Conservation (phyloP, 2,329 filamentous ascomycete genomes). For the Ophiosphaerella korrae region DNA sequence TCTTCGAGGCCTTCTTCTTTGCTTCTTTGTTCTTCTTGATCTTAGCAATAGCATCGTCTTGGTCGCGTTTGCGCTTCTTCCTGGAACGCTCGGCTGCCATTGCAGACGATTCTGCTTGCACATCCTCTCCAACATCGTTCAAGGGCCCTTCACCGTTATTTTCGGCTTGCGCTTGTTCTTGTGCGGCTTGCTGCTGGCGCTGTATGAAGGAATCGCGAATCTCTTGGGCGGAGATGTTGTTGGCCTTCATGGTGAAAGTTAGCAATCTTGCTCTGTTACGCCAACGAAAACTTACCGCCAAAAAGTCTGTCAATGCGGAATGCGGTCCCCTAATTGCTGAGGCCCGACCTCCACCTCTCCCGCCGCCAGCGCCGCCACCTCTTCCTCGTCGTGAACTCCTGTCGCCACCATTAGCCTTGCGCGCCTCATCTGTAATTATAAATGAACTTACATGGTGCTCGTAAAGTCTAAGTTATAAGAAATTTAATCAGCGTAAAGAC, state of each 20-base stretch:
- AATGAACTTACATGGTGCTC: background rate
- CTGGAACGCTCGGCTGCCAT: constrained; percentile 52
- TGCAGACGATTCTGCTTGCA: constrained; percentile 45
- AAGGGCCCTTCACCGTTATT: constrained; percentile 45
- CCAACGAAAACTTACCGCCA: constrained; percentile 59
- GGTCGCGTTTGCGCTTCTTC: constrained; percentile 64
- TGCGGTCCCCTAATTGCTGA: constrained; percentile 62
- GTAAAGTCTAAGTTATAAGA: background rate
- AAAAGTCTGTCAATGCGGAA: constrained; percentile 70
- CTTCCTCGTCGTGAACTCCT: constrained; percentile 47
- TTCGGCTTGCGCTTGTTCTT: constrained; percentile 39
- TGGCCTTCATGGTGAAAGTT: constrained; percentile 54
- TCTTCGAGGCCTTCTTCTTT: constrained; percentile 52
- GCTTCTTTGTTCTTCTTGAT: constrained; percentile 57
- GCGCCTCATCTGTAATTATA: background rate
- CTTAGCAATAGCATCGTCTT: constrained; percentile 54
- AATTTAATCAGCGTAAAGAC: background rate
- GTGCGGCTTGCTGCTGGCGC: constrained; percentile 56
- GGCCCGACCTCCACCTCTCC: constrained; percentile 47
- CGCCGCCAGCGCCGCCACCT: constrained; percentile 39
- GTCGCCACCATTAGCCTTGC: constrained; percentile 27
- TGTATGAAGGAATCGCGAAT: constrained; percentile 65
- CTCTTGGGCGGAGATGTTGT: constrained; percentile 72
- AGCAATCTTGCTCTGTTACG: background rate
- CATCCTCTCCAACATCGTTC: constrained; percentile 42